These are phyloP conservation scores for Nymphaea thermarum DNA, from an alignment of 164 flowering plant species.

Conservation along the genomic window DNA sequence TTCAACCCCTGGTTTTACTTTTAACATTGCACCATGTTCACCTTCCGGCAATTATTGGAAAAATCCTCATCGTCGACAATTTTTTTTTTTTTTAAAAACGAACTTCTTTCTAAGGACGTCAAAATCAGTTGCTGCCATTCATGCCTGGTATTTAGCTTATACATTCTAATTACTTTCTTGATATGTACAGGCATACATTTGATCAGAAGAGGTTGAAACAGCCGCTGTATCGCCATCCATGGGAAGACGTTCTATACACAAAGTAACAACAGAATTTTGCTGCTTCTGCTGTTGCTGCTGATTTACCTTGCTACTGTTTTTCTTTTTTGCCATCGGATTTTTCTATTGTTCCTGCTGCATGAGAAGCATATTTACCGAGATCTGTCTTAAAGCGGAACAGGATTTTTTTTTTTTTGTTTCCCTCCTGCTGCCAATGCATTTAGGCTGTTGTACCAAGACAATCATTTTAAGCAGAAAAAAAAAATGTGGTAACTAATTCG, in stretches of 20 bases:
- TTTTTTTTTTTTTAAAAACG: too few relatives aligned
- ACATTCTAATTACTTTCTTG: not conserved
- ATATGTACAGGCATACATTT: conserved; percentile 73
- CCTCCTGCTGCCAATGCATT: not conserved
- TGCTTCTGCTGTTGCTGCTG: not conserved
- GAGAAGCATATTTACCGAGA: not conserved
- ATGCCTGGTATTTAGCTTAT: too few relatives aligned
- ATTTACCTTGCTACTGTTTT: not conserved
- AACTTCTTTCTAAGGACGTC: too few relatives aligned
- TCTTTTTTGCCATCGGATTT: not conserved
- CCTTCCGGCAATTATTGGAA: too few relatives aligned
- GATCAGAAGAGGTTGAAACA: conserved; percentile 99
- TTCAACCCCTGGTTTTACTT: too few relatives aligned
- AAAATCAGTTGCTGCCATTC: too few relatives aligned
- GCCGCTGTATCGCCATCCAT: conserved; percentile 98
- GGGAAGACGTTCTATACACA: conserved; percentile 99
- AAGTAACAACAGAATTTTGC: conserved; percentile 32
- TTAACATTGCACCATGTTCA: too few relatives aligned
- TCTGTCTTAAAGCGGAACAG: not conserved
- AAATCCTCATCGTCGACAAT: too few relatives aligned
- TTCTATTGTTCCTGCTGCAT: not conserved
- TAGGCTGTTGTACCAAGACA: not conserved
- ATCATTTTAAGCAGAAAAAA: too few relatives aligned
- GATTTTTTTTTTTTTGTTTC: not conserved
- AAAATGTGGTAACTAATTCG: not conserved